phyloP scores from a whole-genome alignment of 1,284 basidiomycete species.

The Bjerkandera adusta region DNA sequence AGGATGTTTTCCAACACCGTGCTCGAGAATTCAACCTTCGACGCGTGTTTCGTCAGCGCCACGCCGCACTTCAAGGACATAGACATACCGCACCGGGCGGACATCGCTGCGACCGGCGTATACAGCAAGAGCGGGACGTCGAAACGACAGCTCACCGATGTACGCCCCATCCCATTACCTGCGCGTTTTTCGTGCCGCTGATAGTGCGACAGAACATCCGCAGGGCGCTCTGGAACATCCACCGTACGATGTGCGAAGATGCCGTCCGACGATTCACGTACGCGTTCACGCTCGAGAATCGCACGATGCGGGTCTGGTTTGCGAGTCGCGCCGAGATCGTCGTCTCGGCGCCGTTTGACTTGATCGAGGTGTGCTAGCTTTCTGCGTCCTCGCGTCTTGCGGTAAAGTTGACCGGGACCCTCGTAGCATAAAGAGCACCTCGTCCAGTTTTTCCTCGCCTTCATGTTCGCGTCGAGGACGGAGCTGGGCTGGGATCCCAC shows the following conservation, averaged over 20 bases:
- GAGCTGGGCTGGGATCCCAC: slow-evolving; percentile 11
- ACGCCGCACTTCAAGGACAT: no score
- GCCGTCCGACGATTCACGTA: not conserved
- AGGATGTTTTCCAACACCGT: no score
- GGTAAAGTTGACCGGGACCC: no score
- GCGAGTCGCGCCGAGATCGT: slow-evolving; percentile 1
- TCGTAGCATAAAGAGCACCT: slow-evolving; percentile 2
- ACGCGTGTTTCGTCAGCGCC: no score
- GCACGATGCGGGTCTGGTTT: slow-evolving; percentile 3
- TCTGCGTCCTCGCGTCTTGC: not conserved
- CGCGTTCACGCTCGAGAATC: slow-evolving; percentile 4
- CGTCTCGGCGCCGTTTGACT: slow-evolving; percentile 3
- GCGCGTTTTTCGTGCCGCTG: no score
- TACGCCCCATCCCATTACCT: no score
- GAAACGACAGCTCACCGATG: no score
- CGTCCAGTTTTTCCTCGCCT: slow-evolving; percentile 3
- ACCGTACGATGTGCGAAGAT: not conserved
- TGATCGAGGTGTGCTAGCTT: slow-evolving; percentile 4
- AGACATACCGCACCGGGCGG: no score
- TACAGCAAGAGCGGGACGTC: no score
- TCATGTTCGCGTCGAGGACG: not conserved
- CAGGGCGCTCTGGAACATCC: slow-evolving; percentile 1
- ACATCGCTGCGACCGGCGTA: no score
- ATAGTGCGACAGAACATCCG: no score
- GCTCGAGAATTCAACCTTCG: no score